A percentile compares a stretch with the other conserved stretches of the same genome.
These are phyloP conservation scores for Talaromyces sp. DNA, from an alignment of 2,329 filamentous ascomycete genomes.

Conservation along the genomic window DNA sequence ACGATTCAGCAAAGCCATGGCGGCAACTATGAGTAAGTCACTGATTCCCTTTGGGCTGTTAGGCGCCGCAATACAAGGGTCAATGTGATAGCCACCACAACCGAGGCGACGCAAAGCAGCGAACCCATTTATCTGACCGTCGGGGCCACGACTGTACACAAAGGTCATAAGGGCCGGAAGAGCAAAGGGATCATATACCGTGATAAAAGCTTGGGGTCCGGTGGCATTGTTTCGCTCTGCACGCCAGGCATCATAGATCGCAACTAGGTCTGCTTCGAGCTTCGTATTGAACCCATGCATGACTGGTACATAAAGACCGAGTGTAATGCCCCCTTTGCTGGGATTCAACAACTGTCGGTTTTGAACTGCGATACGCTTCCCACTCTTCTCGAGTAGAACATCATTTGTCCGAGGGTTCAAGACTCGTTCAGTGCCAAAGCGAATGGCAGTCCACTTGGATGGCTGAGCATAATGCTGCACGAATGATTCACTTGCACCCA, in stretches of 20 bases:
- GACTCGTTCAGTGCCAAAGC: slow-evolving; percentile 44
- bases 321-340: slow-evolving; percentile 35
- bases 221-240: slow-evolving; percentile 34
- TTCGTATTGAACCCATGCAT: slow-evolving; percentile 30
- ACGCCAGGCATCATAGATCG: slow-evolving; percentile 45
- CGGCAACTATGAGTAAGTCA: slow-evolving; percentile 41
- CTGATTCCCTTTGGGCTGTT: slow-evolving; percentile 41
- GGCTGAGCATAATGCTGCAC: slow-evolving; percentile 20
- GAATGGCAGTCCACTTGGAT: slow-evolving; percentile 39
- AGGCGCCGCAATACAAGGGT: slow-evolving; percentile 42
- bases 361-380: slow-evolving; percentile 43
- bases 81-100: slow-evolving; percentile 45
- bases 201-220: slow-evolving; percentile 44
- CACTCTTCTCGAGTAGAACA: slow-evolving; percentile 37
- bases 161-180: slow-evolving; percentile 45
- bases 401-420: slow-evolving; percentile 46
- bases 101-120: slow-evolving; percentile 44
- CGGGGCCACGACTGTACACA: slow-evolving; percentile 39
- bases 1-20: slow-evolving; percentile 42
- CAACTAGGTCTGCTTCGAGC: slow-evolving; percentile 36
- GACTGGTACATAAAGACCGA: slow-evolving; percentile 40
- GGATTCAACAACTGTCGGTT: slow-evolving; percentile 41
- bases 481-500: slow-evolving; percentile 42
- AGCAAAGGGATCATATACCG: slow-evolving; percentile 45
- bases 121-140: slow-evolving; percentile 39